phyloP scores from a whole-genome alignment of 495 filamentous ascomycete genomes.

The Terfezia claveryi region DNA sequence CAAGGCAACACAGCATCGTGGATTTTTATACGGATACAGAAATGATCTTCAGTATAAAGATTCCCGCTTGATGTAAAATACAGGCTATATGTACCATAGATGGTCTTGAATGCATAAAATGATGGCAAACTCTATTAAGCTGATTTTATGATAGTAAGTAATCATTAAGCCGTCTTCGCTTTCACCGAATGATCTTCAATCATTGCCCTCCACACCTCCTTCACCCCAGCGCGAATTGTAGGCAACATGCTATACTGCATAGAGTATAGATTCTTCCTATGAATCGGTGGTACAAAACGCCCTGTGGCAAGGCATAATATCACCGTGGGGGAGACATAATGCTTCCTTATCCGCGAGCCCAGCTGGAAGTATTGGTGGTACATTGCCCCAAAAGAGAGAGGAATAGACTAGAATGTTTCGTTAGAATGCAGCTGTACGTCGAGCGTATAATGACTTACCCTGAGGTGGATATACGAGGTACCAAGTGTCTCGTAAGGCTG shows the following conservation, averaged over 20 bases:
- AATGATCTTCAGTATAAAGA: too few species aligned
- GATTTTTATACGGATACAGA: too few species aligned
- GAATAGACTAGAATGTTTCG: slow-evolving; percentile 41
- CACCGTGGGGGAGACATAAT: slow-evolving; percentile 78
- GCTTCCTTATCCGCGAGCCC: slow-evolving; percentile 71
- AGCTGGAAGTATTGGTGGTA: slow-evolving; percentile 96
- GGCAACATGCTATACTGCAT: slow-evolving; percentile 98
- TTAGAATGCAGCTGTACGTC: not conserved
- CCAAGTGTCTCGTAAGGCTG: not conserved
- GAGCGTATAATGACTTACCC: not conserved
- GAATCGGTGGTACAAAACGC: slow-evolving; percentile 69
- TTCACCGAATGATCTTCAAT: not conserved
- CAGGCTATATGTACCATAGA: too few species aligned
- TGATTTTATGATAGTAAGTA: too few species aligned
- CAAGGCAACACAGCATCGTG: too few species aligned
- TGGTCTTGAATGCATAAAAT: too few species aligned
- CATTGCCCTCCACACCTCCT: slow-evolving; percentile 54
- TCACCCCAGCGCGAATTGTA: slow-evolving; percentile 49
- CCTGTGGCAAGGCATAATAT: slow-evolving; percentile 73
- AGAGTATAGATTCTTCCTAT: slow-evolving; percentile 81
- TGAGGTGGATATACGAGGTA: not conserved
- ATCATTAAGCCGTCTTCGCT: too few species aligned
- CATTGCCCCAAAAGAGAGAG: slow-evolving; percentile 73
- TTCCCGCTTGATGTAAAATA: too few species aligned
- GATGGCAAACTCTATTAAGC: too few species aligned